These are phyloP conservation scores for Phytophthora cryptogea DNA, from an alignment of 352 stramenopile genomes.

Conservation along the genomic window DNA sequence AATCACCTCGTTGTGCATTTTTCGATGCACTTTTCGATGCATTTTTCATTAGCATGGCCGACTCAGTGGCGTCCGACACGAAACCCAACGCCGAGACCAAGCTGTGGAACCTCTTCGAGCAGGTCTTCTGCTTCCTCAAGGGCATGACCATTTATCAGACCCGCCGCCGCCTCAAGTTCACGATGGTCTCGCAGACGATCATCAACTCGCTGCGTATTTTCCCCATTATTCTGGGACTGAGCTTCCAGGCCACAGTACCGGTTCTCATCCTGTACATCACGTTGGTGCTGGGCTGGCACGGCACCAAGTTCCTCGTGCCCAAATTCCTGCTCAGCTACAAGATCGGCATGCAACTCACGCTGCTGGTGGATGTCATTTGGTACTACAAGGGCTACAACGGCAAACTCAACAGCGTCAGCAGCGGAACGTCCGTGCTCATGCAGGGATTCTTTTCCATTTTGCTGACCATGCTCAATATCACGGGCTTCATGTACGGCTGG, in stretches of 20 bases:
- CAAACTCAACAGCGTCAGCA: constrained; percentile 78
- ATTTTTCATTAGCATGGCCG: constrained; percentile 58
- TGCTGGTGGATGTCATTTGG: constrained; percentile 86
- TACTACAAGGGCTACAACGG: constrained; percentile 89
- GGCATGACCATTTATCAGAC: constrained; percentile 89
- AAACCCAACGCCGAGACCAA: constrained; percentile 61
- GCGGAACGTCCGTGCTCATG: constrained; percentile 82
- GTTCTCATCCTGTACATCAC: constrained; percentile 89
- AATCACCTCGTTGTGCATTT: constrained; percentile 12
- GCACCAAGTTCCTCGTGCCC: constrained; percentile 85
- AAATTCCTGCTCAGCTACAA: constrained; percentile 90
- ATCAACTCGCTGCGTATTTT: constrained; percentile 87
- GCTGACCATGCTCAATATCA: constrained; percentile 78
- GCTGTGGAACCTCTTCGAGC: constrained; percentile 83
- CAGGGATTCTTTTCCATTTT: constrained; percentile 87
- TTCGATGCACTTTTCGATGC: not conserved
- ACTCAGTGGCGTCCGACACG: constrained; percentile 76
- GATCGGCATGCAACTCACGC: constrained; percentile 88
- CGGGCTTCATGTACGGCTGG: constrained; percentile 84
- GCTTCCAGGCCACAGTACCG: constrained; percentile 81
- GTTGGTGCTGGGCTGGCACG: constrained; percentile 87
- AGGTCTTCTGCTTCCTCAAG: constrained; percentile 89
- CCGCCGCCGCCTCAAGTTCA: constrained; percentile 81
- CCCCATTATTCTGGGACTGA: constrained; percentile 85
- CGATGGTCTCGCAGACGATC: constrained; percentile 83